Percentiles rank a stretch among this genome's conserved stretches.
Conservation (phyloP, 1,284 basidiomycete genomes). For the Microbotryum lychnidis-dioicae region DNA sequence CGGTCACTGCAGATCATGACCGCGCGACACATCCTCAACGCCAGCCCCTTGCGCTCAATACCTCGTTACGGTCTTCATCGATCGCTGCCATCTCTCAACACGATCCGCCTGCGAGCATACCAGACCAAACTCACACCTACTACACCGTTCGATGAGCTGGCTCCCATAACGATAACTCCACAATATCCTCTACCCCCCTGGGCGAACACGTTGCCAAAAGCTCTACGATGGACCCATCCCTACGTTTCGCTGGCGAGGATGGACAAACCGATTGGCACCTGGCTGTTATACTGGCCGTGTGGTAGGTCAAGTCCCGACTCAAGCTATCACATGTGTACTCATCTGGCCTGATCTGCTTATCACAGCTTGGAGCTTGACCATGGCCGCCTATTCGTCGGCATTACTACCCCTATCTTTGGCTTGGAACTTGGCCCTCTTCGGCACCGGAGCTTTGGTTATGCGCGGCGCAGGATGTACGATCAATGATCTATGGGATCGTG, state of each 20-base stretch:
- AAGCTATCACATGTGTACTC: background rate
- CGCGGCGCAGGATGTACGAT: slow-evolving; percentile 97
- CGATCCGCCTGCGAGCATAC: too few species aligned
- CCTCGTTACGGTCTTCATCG: too few species aligned
- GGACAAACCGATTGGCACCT: slow-evolving; percentile 91
- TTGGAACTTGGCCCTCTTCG: slow-evolving; percentile 74
- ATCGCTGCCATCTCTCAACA: too few species aligned
- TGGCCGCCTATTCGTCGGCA: slow-evolving; percentile 72
- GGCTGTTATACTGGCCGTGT: slow-evolving; percentile 88
- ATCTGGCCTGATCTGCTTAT: background rate
- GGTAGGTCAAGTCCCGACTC: slow-evolving; percentile 48
- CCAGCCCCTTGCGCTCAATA: too few species aligned
- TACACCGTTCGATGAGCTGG: too few species aligned
- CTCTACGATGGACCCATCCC: slow-evolving; percentile 44
- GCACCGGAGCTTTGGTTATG: slow-evolving; percentile 87
- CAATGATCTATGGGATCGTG: slow-evolving; percentile 96
- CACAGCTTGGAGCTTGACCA: slow-evolving; percentile 88
- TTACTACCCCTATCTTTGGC: slow-evolving; percentile 57
- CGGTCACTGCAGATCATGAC: too few species aligned
- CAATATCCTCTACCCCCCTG: slow-evolving; percentile 14
- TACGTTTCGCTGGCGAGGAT: slow-evolving; percentile 79
- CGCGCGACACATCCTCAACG: too few species aligned
- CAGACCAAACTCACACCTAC: too few species aligned
- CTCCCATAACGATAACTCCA: background rate
- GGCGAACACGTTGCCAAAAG: slow-evolving; percentile 16